Conservation (phyloP, 169 alveolate genomes). For the Plasmodium coatneyi region DNA sequence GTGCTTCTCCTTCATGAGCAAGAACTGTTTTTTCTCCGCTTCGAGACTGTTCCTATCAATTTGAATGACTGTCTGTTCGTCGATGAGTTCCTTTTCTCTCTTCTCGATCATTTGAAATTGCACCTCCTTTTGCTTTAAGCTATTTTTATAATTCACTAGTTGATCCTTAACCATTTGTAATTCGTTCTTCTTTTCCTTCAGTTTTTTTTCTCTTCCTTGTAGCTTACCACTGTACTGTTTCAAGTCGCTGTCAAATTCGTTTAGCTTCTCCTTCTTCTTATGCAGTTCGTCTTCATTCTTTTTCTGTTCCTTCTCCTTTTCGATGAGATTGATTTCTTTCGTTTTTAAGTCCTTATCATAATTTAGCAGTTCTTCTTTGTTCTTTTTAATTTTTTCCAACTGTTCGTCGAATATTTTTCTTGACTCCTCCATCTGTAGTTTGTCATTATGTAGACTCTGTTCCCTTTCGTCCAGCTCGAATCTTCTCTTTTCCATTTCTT, state of each 20-base stretch:
- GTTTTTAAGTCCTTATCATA: conserved; percentile 60
- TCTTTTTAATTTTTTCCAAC: conserved; percentile 64
- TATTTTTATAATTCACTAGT: conserved; percentile 57
- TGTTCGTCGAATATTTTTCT: conserved; percentile 72
- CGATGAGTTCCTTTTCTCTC: conserved; percentile 63
- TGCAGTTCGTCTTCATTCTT: conserved; percentile 46
- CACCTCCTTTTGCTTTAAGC: conserved; percentile 55
- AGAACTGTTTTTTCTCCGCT: conserved; percentile 69
- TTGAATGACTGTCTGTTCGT: conserved; percentile 66
- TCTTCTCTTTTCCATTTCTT: conserved; percentile 51
- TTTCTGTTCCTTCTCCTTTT: conserved; percentile 49
- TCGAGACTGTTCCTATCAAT: conserved; percentile 66
- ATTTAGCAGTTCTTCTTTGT: conserved; percentile 55
- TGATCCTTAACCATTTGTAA: conserved; percentile 69
- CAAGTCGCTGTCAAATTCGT: conserved; percentile 35
- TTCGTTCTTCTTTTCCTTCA: conserved; percentile 64
- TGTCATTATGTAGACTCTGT: conserved; percentile 50
- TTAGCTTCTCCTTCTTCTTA: conserved; percentile 51
- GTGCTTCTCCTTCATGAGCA: conserved; percentile 68
- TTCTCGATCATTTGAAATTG: conserved; percentile 66
- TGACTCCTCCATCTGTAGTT: conserved; percentile 58
- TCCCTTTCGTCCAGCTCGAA: conserved; percentile 59
- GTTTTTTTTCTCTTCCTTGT: conserved; percentile 70
- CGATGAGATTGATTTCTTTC: conserved; percentile 52
- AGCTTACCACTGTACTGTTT: conserved; percentile 47